These are phyloP conservation scores for Puya raimondii DNA, from an alignment of 176 grass and related monocot genomes.

Conservation along the genomic window DNA sequence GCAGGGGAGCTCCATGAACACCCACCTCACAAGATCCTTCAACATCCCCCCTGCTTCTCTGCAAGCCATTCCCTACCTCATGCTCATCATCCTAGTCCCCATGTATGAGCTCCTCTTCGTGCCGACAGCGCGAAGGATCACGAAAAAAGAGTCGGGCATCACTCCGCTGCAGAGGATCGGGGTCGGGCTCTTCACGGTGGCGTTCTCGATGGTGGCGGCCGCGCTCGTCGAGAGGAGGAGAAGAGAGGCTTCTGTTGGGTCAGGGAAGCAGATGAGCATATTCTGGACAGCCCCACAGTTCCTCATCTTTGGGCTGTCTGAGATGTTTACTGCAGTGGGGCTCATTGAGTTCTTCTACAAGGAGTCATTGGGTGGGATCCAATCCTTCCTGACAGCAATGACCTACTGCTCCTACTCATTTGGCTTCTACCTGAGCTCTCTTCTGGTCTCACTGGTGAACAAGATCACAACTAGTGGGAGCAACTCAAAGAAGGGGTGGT, in stretches of 20 bases:
- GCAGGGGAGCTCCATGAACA: slow-evolving; percentile 87
- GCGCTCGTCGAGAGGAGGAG: slow-evolving; percentile 60
- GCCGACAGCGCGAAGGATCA: slow-evolving; percentile 43
- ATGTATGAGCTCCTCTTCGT: slow-evolving; percentile 67
- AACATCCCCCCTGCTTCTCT: slow-evolving; percentile 78
- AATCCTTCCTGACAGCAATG: slow-evolving; percentile 90
- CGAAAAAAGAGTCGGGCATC: slow-evolving; percentile 51
- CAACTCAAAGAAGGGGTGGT: slow-evolving; percentile 43
- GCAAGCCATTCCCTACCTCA: slow-evolving; percentile 79
- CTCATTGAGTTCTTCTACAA: slow-evolving; percentile 99
- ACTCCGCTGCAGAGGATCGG: slow-evolving; percentile 81
- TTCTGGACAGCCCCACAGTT: slow-evolving; percentile 94
- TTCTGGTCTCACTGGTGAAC: slow-evolving; percentile 83
- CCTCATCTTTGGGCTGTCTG: slow-evolving; percentile 81
- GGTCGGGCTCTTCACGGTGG: slow-evolving; percentile 56
- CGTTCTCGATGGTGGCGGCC: slow-evolving; percentile 79
- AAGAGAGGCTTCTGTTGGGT: slow-evolving; percentile 20
- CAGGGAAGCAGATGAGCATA: slow-evolving; percentile 30
- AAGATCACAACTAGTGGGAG: slow-evolving; percentile 43
- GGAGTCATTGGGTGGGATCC: slow-evolving; percentile 51
- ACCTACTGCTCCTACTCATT: slow-evolving; percentile 98
- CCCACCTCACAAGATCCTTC: slow-evolving; percentile 47
- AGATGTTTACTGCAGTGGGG: slow-evolving; percentile 97
- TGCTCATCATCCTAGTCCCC: slow-evolving; percentile 73
- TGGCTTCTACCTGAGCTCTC: slow-evolving; percentile 88